phyloP scores from a whole-genome alignment of 192 early-diverging fungal genomes.

The Backusella psychrophila region DNA sequence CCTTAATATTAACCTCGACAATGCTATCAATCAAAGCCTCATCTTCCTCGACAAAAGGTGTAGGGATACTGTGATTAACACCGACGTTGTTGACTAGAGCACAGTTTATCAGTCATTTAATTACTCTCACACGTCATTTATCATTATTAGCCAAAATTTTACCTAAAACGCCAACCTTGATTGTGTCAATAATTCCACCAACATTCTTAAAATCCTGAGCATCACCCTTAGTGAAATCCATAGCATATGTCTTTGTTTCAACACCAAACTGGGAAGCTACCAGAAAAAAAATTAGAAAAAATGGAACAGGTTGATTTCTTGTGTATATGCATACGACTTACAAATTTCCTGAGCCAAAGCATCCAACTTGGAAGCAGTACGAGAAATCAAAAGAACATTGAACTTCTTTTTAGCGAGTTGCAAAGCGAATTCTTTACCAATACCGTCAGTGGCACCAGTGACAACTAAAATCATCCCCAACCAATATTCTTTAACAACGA shows the following conservation, averaged over 20 bases:
- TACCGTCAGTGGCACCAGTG: conserved; percentile 95
- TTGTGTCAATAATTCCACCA: conserved; percentile 44
- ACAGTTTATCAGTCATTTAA: neutral
- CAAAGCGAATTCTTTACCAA: conserved; percentile 92
- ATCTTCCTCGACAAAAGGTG: conserved; percentile 76
- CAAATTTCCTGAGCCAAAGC: conserved; percentile 66
- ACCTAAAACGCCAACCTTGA: conserved; percentile 63
- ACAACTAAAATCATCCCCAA: conserved; percentile 56
- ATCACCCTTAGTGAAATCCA: conserved; percentile 76
- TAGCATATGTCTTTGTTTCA: conserved; percentile 62
- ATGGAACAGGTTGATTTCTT: neutral
- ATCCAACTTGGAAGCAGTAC: conserved; percentile 80
- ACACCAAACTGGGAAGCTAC: conserved; percentile 47
- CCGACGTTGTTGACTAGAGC: conserved; percentile 93
- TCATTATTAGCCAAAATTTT: conserved; percentile 11
- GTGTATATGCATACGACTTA: conserved; percentile 17
- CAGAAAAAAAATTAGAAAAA: neutral
- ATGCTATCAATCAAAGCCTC: conserved; percentile 65
- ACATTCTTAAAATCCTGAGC: conserved; percentile 70
- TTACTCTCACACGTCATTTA: neutral
- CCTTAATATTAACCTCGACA: conserved; percentile 84
- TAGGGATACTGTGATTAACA: conserved; percentile 88
- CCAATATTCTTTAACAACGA: neutral
- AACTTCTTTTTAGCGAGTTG: conserved; percentile 83
- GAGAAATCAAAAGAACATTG: conserved; percentile 83